phyloP scores from a whole-genome alignment of 768 basidiomycete genomes.

The Butyriboletus loyo region DNA sequence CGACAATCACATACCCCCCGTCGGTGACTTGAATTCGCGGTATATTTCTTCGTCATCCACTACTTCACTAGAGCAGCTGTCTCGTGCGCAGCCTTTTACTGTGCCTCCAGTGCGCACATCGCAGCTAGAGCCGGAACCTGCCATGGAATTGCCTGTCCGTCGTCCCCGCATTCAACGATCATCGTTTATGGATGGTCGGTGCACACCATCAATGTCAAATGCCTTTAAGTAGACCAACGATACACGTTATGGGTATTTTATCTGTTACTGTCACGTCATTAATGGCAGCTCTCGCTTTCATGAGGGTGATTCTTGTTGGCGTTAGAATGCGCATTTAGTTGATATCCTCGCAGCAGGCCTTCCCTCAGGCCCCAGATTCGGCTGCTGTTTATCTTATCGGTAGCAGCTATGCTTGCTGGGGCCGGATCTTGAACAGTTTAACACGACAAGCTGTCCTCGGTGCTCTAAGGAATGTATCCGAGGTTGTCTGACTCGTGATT shows the following conservation, averaged over 20 bases:
- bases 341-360: not conserved
- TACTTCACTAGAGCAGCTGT: not conserved
- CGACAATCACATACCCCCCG: not conserved
- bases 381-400: not conserved
- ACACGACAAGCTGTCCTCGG: no score
- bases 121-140: constrained; percentile 32
- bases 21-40: not conserved
- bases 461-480: not conserved
- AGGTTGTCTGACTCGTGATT: no score
- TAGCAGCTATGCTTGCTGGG: not conserved
- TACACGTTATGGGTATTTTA: not conserved
- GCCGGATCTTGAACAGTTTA: no score
- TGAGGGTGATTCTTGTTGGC: not conserved
- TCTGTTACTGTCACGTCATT: not conserved
- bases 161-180: not conserved
- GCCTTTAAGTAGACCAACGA: not conserved
- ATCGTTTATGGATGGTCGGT: not conserved
- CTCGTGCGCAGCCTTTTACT: constrained; percentile 17
- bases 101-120: constrained; percentile 28
- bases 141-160: constrained; percentile 29
- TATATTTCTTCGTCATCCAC: not conserved
- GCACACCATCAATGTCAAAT: not conserved
- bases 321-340: not conserved
- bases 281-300: not conserved
- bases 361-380: no score